Evolutionary conservation across 2,329 filamentous ascomycete genomes (phyloP).

Genomic region (Leptosphaerulina australis): DNA sequence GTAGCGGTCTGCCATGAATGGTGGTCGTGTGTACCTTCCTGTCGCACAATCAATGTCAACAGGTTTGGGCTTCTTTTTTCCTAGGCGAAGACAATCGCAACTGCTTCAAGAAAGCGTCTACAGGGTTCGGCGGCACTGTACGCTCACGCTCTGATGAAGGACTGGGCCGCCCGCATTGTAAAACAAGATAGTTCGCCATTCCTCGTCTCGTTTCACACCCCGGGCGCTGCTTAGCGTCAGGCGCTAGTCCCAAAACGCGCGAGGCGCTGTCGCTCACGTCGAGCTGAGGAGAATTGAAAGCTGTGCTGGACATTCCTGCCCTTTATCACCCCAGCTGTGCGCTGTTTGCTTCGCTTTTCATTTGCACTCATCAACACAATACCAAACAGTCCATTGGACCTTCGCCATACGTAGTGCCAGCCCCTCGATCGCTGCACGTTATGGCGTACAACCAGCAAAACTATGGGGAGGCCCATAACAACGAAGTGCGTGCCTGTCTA

Average conservation of each 20-base stretch:
- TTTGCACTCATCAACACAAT: conserved; percentile 24
- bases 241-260: conserved; percentile 9
- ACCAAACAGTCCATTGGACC: conserved; percentile 15
- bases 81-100: conserved; percentile 9
- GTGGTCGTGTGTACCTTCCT: conserved; percentile 7
- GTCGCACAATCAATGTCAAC: conserved; percentile 3
- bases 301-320: conserved; percentile 20
- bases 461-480: conserved; percentile 45
- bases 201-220: conserved; percentile 16
- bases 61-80: conserved; percentile 9
- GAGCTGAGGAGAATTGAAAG: conserved; percentile 22
- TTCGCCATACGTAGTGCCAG: conserved; percentile 28
- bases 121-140: conserved; percentile 15
- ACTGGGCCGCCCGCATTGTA: conserved; percentile 26
- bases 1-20: conserved; percentile 6
- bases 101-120: conserved; percentile 10
- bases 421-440: conserved; percentile 39
- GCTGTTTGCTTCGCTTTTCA: conserved; percentile 26
- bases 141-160: conserved; percentile 30
- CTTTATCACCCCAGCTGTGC: conserved; percentile 40
- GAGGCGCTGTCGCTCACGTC: conserved; percentile 20
- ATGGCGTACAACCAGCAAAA: conserved; percentile 49
- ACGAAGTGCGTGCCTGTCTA: conserved; percentile 38
- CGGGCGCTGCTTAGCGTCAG: conserved; percentile 10
- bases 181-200: conserved; percentile 24